Evolutionary conservation across 495 filamentous ascomycete genomes (phyloP).

Genomic region (Penicillium desertorum): DNA sequence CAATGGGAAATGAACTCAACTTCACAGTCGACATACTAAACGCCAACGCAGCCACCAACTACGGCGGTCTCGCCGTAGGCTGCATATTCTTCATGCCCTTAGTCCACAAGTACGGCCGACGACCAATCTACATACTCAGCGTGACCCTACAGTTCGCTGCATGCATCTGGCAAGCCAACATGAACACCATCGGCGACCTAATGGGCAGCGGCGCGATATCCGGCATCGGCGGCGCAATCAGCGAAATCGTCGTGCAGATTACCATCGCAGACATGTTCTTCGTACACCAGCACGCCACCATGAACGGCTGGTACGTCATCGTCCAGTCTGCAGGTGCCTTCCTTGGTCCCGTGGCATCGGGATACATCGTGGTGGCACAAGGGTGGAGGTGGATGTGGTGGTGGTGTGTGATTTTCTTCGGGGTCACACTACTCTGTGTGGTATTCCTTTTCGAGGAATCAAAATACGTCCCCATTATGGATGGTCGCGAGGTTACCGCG

Average conservation of each 20-base stretch:
- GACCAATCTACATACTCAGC: conserved; percentile 46
- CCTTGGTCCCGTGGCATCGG: conserved; percentile 45
- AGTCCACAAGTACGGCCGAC: conserved; percentile 46
- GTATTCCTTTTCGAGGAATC: conserved; percentile 47
- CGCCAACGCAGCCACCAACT: conserved; percentile 36
- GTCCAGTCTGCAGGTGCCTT: conserved; percentile 32
- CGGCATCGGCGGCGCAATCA: conserved; percentile 40
- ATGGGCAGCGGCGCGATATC: conserved; percentile 35
- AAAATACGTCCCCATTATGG: conserved; percentile 29
- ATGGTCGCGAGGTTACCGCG: conserved; percentile 3
- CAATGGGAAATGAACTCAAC: conserved; percentile 38
- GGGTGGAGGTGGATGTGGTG: conserved; percentile 56
- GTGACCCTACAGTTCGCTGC: conserved; percentile 33
- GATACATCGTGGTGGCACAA: conserved; percentile 43
- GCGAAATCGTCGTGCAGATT: conserved; percentile 47
- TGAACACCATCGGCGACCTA: conserved; percentile 32
- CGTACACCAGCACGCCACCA: conserved; percentile 45
- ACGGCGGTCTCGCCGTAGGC: conserved; percentile 39
- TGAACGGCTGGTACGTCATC: conserved; percentile 44
- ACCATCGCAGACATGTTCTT: conserved; percentile 51
- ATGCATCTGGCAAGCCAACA: conserved; percentile 40
- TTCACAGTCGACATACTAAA: conserved; percentile 40
- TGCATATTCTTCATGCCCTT: conserved; percentile 47
- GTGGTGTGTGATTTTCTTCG: conserved; percentile 50
- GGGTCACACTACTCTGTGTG: conserved; percentile 34